Percentiles rank a stretch among this genome's conserved stretches.
These are phyloP conservation scores for Polychaeton citri DNA, from an alignment of 2,329 filamentous ascomycete genomes.

Conservation along the genomic window DNA sequence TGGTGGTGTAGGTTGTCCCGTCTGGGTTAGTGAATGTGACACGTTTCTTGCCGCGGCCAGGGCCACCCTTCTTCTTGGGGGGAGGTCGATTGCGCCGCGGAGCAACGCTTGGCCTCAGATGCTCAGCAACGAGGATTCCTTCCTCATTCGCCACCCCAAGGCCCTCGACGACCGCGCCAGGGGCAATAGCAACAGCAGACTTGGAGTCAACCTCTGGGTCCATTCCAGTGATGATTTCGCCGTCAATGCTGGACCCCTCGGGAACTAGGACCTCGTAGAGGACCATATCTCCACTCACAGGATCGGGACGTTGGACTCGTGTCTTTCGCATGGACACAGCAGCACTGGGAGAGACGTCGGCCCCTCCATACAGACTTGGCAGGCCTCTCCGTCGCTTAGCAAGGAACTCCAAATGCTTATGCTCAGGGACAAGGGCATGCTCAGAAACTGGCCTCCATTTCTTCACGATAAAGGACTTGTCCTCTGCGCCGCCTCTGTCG, in stretches of 20 bases:
- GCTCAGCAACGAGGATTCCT: constrained; percentile 41
- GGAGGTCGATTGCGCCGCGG: constrained; percentile 56
- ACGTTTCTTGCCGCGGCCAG: constrained; percentile 69
- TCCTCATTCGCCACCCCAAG: constrained; percentile 47
- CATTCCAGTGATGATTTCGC: constrained; percentile 56
- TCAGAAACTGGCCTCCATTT: constrained; percentile 46
- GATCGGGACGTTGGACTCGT: constrained; percentile 66
- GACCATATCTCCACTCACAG: constrained; percentile 62
- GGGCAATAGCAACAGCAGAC: constrained; percentile 36
- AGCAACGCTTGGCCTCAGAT: constrained; percentile 13
- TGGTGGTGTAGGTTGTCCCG: constrained; percentile 26
- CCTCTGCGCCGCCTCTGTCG: constrained; percentile 9
- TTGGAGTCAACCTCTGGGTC: constrained; percentile 31
- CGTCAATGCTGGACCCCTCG: constrained; percentile 67
- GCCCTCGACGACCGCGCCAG: constrained; percentile 46
- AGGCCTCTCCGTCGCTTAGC: constrained; percentile 49
- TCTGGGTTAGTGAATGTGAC: constrained; percentile 41
- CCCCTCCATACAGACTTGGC: constrained; percentile 34
- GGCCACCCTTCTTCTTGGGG: constrained; percentile 62
- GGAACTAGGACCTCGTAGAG: constrained; percentile 72
- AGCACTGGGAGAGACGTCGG: constrained; percentile 14
- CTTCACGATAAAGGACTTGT: constrained; percentile 40
- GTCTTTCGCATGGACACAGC: constrained; percentile 53
- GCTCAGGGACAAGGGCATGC: constrained; percentile 44
- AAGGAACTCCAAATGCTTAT: constrained; percentile 40